These are phyloP conservation scores for Umbilicus rupestris DNA, from an alignment of 164 flowering plant genomes.

Conservation along the genomic window DNA sequence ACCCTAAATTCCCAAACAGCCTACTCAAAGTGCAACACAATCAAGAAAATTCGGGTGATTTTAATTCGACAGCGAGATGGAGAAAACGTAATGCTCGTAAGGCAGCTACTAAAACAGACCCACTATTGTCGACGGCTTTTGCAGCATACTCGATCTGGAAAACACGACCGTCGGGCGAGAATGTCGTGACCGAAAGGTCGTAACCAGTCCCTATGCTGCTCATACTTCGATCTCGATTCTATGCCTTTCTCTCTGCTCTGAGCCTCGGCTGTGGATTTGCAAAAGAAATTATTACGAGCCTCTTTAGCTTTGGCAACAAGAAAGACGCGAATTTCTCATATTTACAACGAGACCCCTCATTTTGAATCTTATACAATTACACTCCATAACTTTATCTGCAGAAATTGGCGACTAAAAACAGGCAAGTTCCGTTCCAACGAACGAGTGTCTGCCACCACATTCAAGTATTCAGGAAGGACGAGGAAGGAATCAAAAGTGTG, in stretches of 20 bases:
- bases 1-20: conserved; percentile 4
- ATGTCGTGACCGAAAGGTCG: conserved; percentile 94
- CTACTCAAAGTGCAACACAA: not conserved
- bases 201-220: conserved; percentile 96
- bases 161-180: conserved; percentile 96
- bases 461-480: too few relatives aligned
- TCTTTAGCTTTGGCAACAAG: conserved; percentile 2
- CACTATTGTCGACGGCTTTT: conserved; percentile 96
- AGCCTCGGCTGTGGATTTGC: not conserved
- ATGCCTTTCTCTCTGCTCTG: not conserved
- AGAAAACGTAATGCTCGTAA: too few relatives aligned
- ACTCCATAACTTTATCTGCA: too few relatives aligned
- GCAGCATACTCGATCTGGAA: conserved; percentile 99
- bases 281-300: not conserved
- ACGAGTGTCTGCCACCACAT: too few relatives aligned
- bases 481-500: too few relatives aligned
- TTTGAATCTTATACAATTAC: too few relatives aligned
- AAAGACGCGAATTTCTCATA: not conserved
- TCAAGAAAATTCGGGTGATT: not conserved
- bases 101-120: conserved; percentile 25
- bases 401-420: too few relatives aligned
- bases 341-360: too few relatives aligned
- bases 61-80: not conserved
- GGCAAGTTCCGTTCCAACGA: too few relatives aligned
- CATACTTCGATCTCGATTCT: conserved; percentile 29